A percentile compares a stretch with the other conserved stretches of the same genome.
phyloP scores from a whole-genome alignment of 1,284 basidiomycete genomes.

The Neonothopanus nambi region DNA sequence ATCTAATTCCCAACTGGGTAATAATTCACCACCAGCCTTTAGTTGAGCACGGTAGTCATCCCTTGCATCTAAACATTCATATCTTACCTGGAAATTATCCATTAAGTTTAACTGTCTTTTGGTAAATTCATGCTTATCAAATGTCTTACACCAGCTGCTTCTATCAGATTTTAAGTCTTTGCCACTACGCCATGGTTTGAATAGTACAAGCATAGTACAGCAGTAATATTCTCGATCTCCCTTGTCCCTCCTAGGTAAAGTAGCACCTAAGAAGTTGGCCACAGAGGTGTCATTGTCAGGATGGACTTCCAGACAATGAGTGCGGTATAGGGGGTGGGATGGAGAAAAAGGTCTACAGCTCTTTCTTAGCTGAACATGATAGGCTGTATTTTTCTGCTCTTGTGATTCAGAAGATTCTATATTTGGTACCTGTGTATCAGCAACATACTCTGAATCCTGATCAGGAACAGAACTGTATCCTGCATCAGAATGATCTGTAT shows the following conservation, averaged over 20 bases:
- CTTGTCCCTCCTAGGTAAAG: background rate
- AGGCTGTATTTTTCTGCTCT: no score
- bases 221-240: conserved; percentile 12
- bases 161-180: conserved; percentile 14
- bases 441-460: no score
- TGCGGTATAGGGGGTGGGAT: background rate
- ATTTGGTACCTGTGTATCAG: no score
- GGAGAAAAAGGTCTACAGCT: background rate
- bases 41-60: conserved; percentile 1
- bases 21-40: background rate
- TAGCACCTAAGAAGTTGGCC: background rate
- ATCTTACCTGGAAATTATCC: background rate
- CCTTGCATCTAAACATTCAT: conserved; percentile 2
- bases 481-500: no score
- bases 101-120: background rate
- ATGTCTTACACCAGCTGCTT: no score
- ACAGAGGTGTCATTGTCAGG: background rate
- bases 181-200: conserved; percentile 20
- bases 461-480: no score
- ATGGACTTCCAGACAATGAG: background rate
- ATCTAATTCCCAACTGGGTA: background rate
- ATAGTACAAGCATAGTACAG: conserved; percentile 8
- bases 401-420: no score
- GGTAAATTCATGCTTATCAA: no score
- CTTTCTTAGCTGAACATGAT: no score